Percentiles rank a stretch among this genome's conserved stretches.
These are phyloP conservation scores for Aureobasidium mangrovei DNA, from an alignment of 2,329 filamentous ascomycete species.

Conservation along the genomic window DNA sequence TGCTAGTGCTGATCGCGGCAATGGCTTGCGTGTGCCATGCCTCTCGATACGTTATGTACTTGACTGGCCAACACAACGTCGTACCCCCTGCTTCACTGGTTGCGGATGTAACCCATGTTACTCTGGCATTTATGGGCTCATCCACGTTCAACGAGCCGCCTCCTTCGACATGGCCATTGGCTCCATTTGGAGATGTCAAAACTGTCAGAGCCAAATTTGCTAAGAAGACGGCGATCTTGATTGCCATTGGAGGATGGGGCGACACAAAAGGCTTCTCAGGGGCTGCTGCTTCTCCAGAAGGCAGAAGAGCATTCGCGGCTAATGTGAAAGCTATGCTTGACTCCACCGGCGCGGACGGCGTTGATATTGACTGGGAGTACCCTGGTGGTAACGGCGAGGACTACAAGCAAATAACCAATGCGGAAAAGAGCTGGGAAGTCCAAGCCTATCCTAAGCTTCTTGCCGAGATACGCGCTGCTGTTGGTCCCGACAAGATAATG, in stretches of 20 bases:
- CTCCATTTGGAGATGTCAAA: slow-evolving; percentile 41
- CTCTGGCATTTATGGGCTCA: slow-evolving; percentile 50
- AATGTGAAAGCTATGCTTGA: slow-evolving; percentile 58
- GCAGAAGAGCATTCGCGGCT: slow-evolving; percentile 50
- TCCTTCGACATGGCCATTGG: slow-evolving; percentile 37
- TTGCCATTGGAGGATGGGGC: slow-evolving; percentile 70
- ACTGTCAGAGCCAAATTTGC: slow-evolving; percentile 41
- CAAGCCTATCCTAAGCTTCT: slow-evolving; percentile 54
- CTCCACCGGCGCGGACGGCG: slow-evolving; percentile 53
- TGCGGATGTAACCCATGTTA: slow-evolving; percentile 46
- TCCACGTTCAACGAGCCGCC: slow-evolving; percentile 42
- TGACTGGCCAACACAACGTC: slow-evolving; percentile 25
- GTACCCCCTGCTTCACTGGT: slow-evolving; percentile 28
- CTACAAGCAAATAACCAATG: slow-evolving; percentile 55
- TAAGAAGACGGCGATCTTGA: slow-evolving; percentile 51
- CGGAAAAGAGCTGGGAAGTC: slow-evolving; percentile 51
- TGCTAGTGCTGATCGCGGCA: neutral
- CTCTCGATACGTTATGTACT: slow-evolving; percentile 9
- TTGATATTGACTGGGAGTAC: slow-evolving; percentile 62
- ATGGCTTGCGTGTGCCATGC: neutral
- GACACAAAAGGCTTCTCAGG: slow-evolving; percentile 54
- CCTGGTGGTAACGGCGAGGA: slow-evolving; percentile 58
- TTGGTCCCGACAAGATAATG: slow-evolving; percentile 51
- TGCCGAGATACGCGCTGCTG: slow-evolving; percentile 46
- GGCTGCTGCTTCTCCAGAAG: slow-evolving; percentile 45